Evolutionary conservation across 768 basidiomycete species (phyloP).

Genomic region (Steccherinum ochraceum): DNA sequence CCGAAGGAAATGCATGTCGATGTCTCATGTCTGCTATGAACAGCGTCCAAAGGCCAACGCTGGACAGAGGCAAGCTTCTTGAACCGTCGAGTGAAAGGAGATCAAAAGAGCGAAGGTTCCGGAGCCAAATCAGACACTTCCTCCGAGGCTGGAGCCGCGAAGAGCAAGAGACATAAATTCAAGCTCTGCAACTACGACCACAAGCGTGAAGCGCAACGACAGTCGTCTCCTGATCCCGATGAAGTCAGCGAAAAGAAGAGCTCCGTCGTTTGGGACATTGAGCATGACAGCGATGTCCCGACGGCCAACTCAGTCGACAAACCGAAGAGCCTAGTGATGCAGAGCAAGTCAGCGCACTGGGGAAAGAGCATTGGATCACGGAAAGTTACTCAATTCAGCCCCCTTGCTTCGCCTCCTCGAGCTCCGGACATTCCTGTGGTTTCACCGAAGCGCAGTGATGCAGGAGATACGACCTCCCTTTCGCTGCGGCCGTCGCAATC

Average conservation of each 20-base stretch:
- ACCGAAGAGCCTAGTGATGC: too few relatives aligned
- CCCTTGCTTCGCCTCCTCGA: too few relatives aligned
- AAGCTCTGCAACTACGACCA: constrained; percentile 4
- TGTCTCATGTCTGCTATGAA: too few relatives aligned
- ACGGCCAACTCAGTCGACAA: too few relatives aligned
- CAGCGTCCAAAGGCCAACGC: too few relatives aligned
- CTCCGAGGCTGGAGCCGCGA: too few relatives aligned
- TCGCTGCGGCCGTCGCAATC: constrained; percentile 48
- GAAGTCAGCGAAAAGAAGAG: neutral
- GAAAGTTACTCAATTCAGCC: too few relatives aligned
- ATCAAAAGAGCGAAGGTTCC: neutral
- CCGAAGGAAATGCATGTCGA: too few relatives aligned
- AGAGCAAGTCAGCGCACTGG: too few relatives aligned
- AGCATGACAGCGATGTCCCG: constrained; percentile 24
- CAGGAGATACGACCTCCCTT: constrained; percentile 1
- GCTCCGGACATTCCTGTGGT: constrained; percentile 2
- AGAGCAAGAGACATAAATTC: constrained; percentile 1
- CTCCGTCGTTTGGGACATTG: constrained; percentile 43
- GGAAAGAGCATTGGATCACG: too few relatives aligned
- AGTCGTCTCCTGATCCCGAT: neutral
- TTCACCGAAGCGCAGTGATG: constrained; percentile 8
- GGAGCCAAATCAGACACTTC: too few relatives aligned
- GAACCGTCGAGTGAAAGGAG: neutral
- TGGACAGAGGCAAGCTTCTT: neutral
- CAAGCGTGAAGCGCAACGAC: neutral